A percentile compares a stretch with the other conserved stretches of the same genome.
Conservation (phyloP, 208 protist species). For the Angomonas deanei region DNA sequence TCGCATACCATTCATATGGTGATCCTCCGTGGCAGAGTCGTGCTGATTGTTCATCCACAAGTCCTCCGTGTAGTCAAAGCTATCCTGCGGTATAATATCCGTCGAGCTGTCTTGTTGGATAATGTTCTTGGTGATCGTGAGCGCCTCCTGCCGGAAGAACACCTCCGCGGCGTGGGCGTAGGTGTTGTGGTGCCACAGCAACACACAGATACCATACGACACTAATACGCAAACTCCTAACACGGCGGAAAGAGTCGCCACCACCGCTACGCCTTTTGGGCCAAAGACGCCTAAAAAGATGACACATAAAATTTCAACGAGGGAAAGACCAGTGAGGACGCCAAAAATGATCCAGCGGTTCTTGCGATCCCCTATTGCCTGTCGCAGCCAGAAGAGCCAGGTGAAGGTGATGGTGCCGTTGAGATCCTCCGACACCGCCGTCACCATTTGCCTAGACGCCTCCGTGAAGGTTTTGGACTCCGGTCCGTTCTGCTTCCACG, state of each 20-base stretch:
- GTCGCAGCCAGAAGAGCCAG: conserved; percentile 26
- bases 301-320: conserved; percentile 28
- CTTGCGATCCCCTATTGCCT: conserved; percentile 29
- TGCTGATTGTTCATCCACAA: too few relatives aligned
- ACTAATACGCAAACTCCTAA: conserved; percentile 25
- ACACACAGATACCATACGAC: conserved; percentile 12
- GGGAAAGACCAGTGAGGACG: conserved; percentile 5
- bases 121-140: conserved; percentile 21
- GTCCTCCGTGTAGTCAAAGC: too few relatives aligned
- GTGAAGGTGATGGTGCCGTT: conserved; percentile 38
- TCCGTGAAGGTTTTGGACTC: conserved; percentile 39
- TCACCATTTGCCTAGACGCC: conserved; percentile 37
- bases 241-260: conserved; percentile 24
- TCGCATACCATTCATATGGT: neutral
- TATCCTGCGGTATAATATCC: neutral
- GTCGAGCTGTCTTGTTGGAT: conserved; percentile 22
- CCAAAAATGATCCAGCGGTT: conserved; percentile 12
- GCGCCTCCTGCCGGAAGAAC: conserved; percentile 40
- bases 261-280: conserved; percentile 7
- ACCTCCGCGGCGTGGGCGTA: conserved; percentile 35
- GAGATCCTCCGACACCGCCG: conserved; percentile 40
- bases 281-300: conserved; percentile 36
- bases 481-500: conserved; percentile 41
- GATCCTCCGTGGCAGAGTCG: neutral
- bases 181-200: conserved; percentile 62